Base-by-base conservation (phyloP, 2,329 filamentous ascomycete genomes). In the Neonectria coccinea region DNA sequence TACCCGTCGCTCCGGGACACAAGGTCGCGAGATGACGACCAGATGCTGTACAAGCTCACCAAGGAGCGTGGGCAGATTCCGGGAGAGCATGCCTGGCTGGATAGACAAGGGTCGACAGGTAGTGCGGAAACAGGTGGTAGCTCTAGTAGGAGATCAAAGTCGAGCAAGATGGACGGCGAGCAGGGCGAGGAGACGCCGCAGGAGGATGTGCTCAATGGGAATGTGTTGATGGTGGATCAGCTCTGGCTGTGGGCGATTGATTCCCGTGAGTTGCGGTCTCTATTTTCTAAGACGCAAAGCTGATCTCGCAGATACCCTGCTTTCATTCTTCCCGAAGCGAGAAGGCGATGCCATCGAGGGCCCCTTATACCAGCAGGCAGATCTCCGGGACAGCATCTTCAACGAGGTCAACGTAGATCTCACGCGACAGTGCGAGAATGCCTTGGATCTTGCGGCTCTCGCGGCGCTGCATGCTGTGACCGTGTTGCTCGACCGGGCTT, bases 1-100 rank as follows among this genome's bases (percentile, higher is more conserved):
- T 89, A 90, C 58, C 88, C 88, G 0, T 87, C 86, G 2, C 77
- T 91, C 0, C 79, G 83, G 10, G 88, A 90, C 36, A 90, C 88
- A 0, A 78, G 86, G 45, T 85, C 86, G 0, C 79, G 88, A 18
- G 89, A 91, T 45, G 87, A 89, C 47, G 88, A 91, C 45, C 88
- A 91, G 73, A 90, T 91, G 85, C 76, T 91, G 7, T 91, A 90
- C 75, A 91, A 91, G 68, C 77, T 90, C 2, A 89, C 87, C 2
- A 88, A 87, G 68, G 79, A 85, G 59, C 76, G 82, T 2, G 61
- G 69, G 1, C 71, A 70, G 12, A 48, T 59, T 3, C 31, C 65
- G 1, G 70, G 73, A 0, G 59, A 75, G 5, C 70, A 74, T 0
- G 65, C 70, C 3, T 67, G 69, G 2, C 55, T 79, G 9, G 70